Evolutionary conservation across 2,329 filamentous ascomycete genomes (phyloP), one percentile per base, ranked within the genome.

Genomic region (Exophiala dermatitidis): DNA sequence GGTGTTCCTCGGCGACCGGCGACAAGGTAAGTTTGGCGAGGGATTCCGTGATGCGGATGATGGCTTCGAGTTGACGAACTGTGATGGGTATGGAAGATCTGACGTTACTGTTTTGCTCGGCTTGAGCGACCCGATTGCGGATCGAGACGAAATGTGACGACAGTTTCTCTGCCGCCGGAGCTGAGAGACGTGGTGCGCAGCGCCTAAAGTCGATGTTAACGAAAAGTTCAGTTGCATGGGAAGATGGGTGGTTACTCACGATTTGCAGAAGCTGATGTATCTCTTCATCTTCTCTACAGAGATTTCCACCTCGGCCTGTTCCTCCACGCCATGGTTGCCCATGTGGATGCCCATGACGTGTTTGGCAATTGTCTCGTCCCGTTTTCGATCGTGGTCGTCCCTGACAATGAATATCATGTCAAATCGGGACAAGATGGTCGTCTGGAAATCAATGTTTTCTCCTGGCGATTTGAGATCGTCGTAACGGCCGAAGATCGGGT

Each of bases 401-500:
- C 88, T 88, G 58, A 98, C 91, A 62, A 98, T 96, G 75, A 97
- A 98, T 61, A 98, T 97, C 88, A 98, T 96, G 71, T 98, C 93
- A 69, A 98, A 98, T 79, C 93, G 88, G 2, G 91, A 97, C 61
- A 98, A 69, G 65, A 98, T 97, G 2, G 93, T 98, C 0, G 93
- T 98, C 67, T 98, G 93, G 72, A 98, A 98, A 71, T 98, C 93
- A 62, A 98, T 98, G 68, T 98, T 98, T 71, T 98, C 93, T 55
- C 93, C 93, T 0, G 93, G 93, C 0, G 88, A 90, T 71, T 97
- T 97, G 76, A 98, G 85, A 66, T 98, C 93, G 69, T 98, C 93
- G 72, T 98, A 98, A 29, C 93, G 86, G 50, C 93, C 93, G 66
- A 97, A 98, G 54, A 98, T 93, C 0, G 93, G 93, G 69, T 98